Evolutionary conservation across 2,329 filamentous ascomycete species (phyloP).

Genomic region (Chaetomium sp.): DNA sequence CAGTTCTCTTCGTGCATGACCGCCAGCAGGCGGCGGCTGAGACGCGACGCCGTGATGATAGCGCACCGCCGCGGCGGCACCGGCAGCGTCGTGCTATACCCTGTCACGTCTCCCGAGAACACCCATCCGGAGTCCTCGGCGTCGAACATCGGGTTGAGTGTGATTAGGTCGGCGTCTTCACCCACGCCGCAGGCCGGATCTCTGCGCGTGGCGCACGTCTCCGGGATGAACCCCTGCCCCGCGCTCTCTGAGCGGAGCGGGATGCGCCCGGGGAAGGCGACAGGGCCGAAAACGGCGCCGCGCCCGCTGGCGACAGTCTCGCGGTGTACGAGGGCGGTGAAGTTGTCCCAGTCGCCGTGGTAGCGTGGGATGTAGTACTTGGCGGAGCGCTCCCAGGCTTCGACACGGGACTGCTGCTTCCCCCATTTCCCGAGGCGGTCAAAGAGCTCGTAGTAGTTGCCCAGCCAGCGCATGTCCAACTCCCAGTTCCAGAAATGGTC

Average conservation of each 20-base stretch:
- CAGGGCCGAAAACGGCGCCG: slow-evolving; percentile 70
- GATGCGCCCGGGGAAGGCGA: slow-evolving; percentile 52
- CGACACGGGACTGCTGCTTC: slow-evolving; percentile 65
- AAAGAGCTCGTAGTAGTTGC: slow-evolving; percentile 73
- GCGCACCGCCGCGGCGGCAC: slow-evolving; percentile 68
- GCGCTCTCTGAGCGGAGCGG: slow-evolving; percentile 55
- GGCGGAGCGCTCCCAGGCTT: slow-evolving; percentile 76
- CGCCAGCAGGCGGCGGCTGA: slow-evolving; percentile 65
- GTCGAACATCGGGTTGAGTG: slow-evolving; percentile 76
- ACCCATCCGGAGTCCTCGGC: slow-evolving; percentile 72
- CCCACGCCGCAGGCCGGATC: slow-evolving; percentile 62
- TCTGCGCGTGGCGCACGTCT: slow-evolving; percentile 46
- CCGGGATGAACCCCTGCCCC: slow-evolving; percentile 56
- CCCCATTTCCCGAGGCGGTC: slow-evolving; percentile 68
- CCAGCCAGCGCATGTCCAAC: slow-evolving; percentile 67
- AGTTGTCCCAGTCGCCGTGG: slow-evolving; percentile 73
- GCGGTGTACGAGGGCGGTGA: slow-evolving; percentile 63
- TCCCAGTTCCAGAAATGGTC: slow-evolving; percentile 72
- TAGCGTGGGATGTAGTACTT: slow-evolving; percentile 75
- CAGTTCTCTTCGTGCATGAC: slow-evolving; percentile 77
- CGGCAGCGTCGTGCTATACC: slow-evolving; percentile 58
- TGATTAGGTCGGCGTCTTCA: slow-evolving; percentile 75
- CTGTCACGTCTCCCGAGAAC: slow-evolving; percentile 69
- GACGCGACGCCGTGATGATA: slow-evolving; percentile 70
- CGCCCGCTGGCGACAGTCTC: slow-evolving; percentile 57